Evolutionary conservation across 345 rosid species (phyloP).

Genomic region (Tarenaya hassleriana): DNA sequence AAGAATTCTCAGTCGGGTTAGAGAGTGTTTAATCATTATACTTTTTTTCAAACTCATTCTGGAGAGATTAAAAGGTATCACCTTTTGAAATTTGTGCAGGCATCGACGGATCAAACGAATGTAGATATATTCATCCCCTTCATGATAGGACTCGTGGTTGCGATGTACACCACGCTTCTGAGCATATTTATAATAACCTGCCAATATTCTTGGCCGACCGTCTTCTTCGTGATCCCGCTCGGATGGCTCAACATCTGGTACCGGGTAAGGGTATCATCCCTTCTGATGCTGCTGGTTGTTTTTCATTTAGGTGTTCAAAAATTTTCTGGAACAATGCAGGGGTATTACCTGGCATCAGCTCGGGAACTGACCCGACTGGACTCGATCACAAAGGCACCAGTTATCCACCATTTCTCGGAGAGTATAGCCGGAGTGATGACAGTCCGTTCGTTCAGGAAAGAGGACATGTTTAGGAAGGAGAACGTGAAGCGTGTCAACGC

Average conservation of each 20-base stretch:
- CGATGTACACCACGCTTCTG: conserved; percentile 68
- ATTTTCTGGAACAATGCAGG: conserved; percentile 33
- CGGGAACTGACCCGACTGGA: conserved; percentile 89
- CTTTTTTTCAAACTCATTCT: not conserved
- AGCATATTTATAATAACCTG: conserved; percentile 81
- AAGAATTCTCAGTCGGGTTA: conserved; percentile 86
- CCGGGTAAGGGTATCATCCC: conserved; percentile 48
- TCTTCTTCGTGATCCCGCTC: conserved; percentile 74
- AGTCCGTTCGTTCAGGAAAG: conserved; percentile 63
- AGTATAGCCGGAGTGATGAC: conserved; percentile 90
- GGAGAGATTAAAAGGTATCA: not conserved
- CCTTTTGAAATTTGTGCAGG: conserved; percentile 41
- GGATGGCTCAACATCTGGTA: conserved; percentile 87
- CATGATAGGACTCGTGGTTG: conserved; percentile 39
- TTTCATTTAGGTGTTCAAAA: conserved; percentile 9
- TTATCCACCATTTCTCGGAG: conserved; percentile 93
- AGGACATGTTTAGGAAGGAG: conserved; percentile 49
- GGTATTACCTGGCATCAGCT: conserved; percentile 74
- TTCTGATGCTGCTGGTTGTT: not conserved
- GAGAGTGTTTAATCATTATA: conserved; percentile 6
- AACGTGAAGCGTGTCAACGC: conserved; percentile 61
- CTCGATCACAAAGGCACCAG: conserved; percentile 91
- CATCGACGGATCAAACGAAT: conserved; percentile 81
- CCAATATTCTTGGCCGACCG: conserved; percentile 91
- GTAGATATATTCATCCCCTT: conserved; percentile 75